Evolutionary conservation across 805 yeast genomes (phyloP), one percentile per base, ranked within the genome.

Genomic region (Tetrapisispora arboricola): DNA sequence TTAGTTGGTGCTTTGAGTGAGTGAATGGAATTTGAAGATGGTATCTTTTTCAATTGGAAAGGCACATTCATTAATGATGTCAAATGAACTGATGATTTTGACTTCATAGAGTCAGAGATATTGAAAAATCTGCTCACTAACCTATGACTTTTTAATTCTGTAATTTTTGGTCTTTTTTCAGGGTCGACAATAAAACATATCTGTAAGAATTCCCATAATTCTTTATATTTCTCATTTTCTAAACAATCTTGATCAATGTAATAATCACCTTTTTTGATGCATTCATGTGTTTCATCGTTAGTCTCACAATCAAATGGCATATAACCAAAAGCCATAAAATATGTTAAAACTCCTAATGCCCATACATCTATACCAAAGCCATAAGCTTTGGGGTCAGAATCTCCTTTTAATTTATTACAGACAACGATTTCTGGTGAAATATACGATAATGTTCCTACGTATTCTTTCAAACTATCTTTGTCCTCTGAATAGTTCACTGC

Each of bases 291-390:
- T 52, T 81, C 87, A 1, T 70, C 71, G 30, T 78, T 79, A 6
- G 76, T 71, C 39, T 80, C 87, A 47, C 87, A 75, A 50, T 81
- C 88, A 57, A 81, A 81, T 1, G 90, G 90, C 61, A 81, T 75
- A 54, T 80, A 82, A 2, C 88, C 88, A 45, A 81, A 71, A 13
- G 78, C 67, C 71, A 80, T 71, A 50, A 81, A 80, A 55, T 80
- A 82, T 2, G 80, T 70, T 26, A 80, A 64, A 2, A 81, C 86
- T 2, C 88, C 90, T 21, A 81, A 65, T 0, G 88, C 82, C 90
- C 90, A 81, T 25, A 81, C 67, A 53, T 81, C 90, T 2, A 80
- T 80, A 3, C 74, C 70, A 46, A 63, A 67, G 20, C 73, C 72
- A 49, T 80, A 81, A n/a, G 10, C 12, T 16, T 8, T 11, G 3